Evolutionary conservation across 305 asterid species (phyloP).

Genomic region (Fraxinus greggii): DNA sequence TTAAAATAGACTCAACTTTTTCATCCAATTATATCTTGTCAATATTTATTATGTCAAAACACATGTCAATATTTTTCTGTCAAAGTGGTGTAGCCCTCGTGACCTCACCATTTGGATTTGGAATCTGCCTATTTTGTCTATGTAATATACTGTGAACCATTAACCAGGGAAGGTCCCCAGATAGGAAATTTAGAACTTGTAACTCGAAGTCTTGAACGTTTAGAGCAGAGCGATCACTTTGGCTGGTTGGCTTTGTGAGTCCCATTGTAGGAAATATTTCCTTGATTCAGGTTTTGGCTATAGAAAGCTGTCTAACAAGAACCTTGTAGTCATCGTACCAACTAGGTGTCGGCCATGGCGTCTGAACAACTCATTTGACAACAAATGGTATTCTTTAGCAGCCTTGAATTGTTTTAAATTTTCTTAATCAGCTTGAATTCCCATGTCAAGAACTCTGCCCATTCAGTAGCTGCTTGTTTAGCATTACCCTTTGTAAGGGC

Average conservation of each 20-base stretch:
- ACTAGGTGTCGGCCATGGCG: constrained; percentile 25
- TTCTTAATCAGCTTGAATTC: constrained; percentile 10
- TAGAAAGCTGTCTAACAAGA: not conserved
- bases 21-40: too few species aligned
- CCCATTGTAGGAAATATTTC: constrained; percentile 12
- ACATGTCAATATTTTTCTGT: too few species aligned
- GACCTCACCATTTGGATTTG: constrained; percentile 8
- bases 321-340: constrained; percentile 25
- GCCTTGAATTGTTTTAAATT: constrained; percentile 11
- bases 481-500: constrained; percentile 17
- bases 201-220: constrained; percentile 9
- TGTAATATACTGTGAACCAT: constrained; percentile 19
- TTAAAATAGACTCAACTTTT: too few species aligned
- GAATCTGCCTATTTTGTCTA: constrained; percentile 7
- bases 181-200: constrained; percentile 8
- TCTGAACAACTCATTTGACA: constrained; percentile 13
- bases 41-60: too few species aligned
- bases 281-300: constrained; percentile 17
- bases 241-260: not conserved
- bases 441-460: constrained; percentile 11
- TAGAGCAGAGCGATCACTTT: not conserved
- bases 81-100: too few species aligned
- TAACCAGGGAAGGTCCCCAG: constrained; percentile 16
- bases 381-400: constrained; percentile 8
- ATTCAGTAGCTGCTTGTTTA: constrained; percentile 22